Evolutionary conservation across 805 yeast genomes (phyloP).

Genomic region (Metschnikowia dekortorum): DNA sequence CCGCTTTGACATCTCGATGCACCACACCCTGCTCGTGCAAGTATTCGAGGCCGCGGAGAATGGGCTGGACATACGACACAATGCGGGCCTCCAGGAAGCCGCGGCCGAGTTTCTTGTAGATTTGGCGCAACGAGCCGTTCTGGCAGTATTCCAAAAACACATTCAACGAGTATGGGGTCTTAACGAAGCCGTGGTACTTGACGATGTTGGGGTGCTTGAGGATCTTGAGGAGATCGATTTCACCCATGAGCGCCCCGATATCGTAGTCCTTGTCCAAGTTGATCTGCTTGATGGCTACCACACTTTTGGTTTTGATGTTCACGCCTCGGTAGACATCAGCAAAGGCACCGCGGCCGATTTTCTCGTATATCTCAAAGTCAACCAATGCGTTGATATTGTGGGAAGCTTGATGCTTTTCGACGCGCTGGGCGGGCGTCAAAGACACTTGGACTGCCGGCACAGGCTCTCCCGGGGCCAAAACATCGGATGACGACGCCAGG

Average conservation of each 20-base stretch:
- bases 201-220: slow-evolving; percentile 45
- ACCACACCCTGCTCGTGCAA: slow-evolving; percentile 70
- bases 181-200: slow-evolving; percentile 61
- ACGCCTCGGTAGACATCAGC: slow-evolving; percentile 81
- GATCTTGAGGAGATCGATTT: slow-evolving; percentile 59
- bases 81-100: slow-evolving; percentile 53
- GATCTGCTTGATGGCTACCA: slow-evolving; percentile 79
- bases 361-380: slow-evolving; percentile 50
- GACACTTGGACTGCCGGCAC: slow-evolving; percentile 20
- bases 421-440: slow-evolving; percentile 49
- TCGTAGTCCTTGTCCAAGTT: slow-evolving; percentile 49
- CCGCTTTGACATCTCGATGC: slow-evolving; percentile 74
- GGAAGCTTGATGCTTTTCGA: slow-evolving; percentile 35
- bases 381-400: slow-evolving; percentile 42
- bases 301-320: slow-evolving; percentile 58
- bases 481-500: too few relatives aligned
- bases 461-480: neutral
- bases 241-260: slow-evolving; percentile 53
- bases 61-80: slow-evolving; percentile 37
- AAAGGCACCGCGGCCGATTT: slow-evolving; percentile 87
- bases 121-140: slow-evolving; percentile 60
- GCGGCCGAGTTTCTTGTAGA: slow-evolving; percentile 44
- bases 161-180: slow-evolving; percentile 47
- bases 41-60: slow-evolving; percentile 54
- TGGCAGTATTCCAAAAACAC: slow-evolving; percentile 56